phyloP scores from a whole-genome alignment of 2,329 filamentous ascomycete genomes.

The Cercospora sp. region DNA sequence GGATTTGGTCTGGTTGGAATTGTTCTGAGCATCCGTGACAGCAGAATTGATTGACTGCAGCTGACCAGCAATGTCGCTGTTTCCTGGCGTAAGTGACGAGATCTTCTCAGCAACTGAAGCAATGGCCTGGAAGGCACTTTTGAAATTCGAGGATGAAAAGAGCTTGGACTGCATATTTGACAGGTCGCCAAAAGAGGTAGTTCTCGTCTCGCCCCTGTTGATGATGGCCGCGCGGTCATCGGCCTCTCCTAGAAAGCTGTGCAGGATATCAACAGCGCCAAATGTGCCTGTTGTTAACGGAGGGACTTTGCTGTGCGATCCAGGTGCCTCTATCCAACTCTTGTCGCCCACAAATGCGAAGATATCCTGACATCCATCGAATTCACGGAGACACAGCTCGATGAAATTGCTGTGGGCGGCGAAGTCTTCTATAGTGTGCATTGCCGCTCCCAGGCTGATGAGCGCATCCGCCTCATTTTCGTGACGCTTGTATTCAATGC shows the following conservation, averaged over 20 bases:
- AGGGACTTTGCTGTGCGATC: constrained; percentile 16
- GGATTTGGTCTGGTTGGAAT: not conserved
- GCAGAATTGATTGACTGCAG: not conserved
- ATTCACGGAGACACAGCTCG: constrained; percentile 46
- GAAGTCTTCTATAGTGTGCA: constrained; percentile 76
- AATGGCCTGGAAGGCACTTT: not conserved
- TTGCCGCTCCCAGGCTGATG: constrained; percentile 70
- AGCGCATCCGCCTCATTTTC: constrained; percentile 60
- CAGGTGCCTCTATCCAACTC: constrained; percentile 42
- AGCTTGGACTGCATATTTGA: not conserved
- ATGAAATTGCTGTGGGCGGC: constrained; percentile 53
- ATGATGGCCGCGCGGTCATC: constrained; percentile 43
- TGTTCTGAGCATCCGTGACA: not conserved
- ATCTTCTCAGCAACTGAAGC: not conserved
- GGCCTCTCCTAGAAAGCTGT: constrained; percentile 48
- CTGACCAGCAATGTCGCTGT: not conserved
- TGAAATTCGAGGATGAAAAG: not conserved
- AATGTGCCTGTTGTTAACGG: constrained; percentile 54
- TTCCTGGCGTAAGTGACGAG: not conserved
- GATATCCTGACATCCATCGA: constrained; percentile 37
- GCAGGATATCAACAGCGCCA: constrained; percentile 50
- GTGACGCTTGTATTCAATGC: not conserved
- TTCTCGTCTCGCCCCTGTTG: not conserved
- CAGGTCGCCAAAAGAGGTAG: not conserved
- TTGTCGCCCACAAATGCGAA: constrained; percentile 50